Conservation (phyloP, 768 basidiomycete species). For the Rhizopogon vesiculosus region DNA sequence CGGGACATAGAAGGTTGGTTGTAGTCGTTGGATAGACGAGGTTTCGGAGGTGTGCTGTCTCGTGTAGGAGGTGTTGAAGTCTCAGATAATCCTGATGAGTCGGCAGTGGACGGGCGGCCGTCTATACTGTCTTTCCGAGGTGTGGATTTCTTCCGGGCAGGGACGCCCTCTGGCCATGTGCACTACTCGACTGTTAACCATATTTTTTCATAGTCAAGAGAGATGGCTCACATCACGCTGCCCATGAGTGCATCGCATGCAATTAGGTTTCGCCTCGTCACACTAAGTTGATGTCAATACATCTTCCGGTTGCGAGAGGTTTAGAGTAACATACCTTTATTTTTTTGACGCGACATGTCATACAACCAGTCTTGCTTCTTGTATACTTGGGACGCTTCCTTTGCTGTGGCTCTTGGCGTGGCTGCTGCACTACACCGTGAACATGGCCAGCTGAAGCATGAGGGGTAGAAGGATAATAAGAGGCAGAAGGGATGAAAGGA, state of each 20-base stretch:
- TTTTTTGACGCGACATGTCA: slow-evolving; percentile 92
- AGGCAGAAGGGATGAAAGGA: slow-evolving; percentile 36
- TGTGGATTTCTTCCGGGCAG: slow-evolving; percentile 61
- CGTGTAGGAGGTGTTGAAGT: slow-evolving; percentile 69
- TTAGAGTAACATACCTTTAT: slow-evolving; percentile 64
- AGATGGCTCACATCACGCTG: slow-evolving; percentile 64
- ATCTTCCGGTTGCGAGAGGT: background rate
- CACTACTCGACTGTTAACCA: slow-evolving; percentile 41
- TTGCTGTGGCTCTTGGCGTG: slow-evolving; percentile 47
- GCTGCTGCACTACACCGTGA: slow-evolving; percentile 45
- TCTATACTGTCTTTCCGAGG: slow-evolving; percentile 56
- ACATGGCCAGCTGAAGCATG: slow-evolving; percentile 24
- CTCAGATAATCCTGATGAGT: slow-evolving; percentile 68
- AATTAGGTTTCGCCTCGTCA: slow-evolving; percentile 86
- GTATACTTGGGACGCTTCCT: slow-evolving; percentile 91
- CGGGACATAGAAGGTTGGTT: slow-evolving; percentile 33
- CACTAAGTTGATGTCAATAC: slow-evolving; percentile 44
- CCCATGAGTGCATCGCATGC: slow-evolving; percentile 82
- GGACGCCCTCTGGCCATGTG: slow-evolving; percentile 81
- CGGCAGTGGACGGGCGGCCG: slow-evolving; percentile 68
- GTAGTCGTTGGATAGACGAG: slow-evolving; percentile 39
- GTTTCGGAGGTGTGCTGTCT: slow-evolving; percentile 54
- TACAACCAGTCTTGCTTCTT: slow-evolving; percentile 89
- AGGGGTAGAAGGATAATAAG: slow-evolving; percentile 33
- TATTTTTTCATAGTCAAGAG: slow-evolving; percentile 1